Conservation (phyloP, 495 filamentous ascomycete genomes). For the Penicillium lividum region DNA sequence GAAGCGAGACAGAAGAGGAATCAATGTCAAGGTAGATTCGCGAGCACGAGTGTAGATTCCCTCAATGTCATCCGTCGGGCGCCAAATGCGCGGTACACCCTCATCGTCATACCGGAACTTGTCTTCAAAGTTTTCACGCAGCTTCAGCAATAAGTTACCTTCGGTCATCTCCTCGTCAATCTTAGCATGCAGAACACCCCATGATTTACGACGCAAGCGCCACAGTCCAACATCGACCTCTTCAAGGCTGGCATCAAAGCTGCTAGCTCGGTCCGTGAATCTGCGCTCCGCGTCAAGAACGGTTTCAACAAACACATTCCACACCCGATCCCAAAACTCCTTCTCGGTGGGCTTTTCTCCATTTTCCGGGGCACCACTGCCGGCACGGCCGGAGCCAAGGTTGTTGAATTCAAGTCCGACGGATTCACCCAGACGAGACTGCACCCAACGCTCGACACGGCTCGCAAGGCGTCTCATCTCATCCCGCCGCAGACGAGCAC, state of each 20-base stretch:
- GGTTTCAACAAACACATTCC: constrained; percentile 81
- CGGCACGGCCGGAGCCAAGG: constrained; percentile 81
- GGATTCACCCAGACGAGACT: constrained; percentile 79
- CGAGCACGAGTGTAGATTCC: constrained; percentile 87
- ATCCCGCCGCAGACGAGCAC: constrained; percentile 77
- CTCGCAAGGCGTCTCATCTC: constrained; percentile 93
- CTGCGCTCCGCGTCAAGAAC: constrained; percentile 81
- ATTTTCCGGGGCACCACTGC: constrained; percentile 73
- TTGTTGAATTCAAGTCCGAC: constrained; percentile 94
- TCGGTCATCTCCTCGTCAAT: constrained; percentile 98
- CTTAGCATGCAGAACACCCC: constrained; percentile 84
- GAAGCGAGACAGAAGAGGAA: constrained; percentile 88
- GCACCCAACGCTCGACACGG: constrained; percentile 89
- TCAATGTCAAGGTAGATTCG: constrained; percentile 84
- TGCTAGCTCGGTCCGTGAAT: constrained; percentile 83
- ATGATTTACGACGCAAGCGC: constrained; percentile 88
- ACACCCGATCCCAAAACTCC: constrained; percentile 94
- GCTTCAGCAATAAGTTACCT: constrained; percentile 90
- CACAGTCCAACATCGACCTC: constrained; percentile 94
- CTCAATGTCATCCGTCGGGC: constrained; percentile 96
- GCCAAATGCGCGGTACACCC: constrained; percentile 95
- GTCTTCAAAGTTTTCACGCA: constrained; percentile 98
- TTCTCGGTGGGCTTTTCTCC: constrained; percentile 76
- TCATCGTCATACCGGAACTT: constrained; percentile 97
- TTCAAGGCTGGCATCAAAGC: constrained; percentile 87